Evolutionary conservation across 192 early-diverging fungal genomes (phyloP).

Genomic region (Kappamyces sp.): DNA sequence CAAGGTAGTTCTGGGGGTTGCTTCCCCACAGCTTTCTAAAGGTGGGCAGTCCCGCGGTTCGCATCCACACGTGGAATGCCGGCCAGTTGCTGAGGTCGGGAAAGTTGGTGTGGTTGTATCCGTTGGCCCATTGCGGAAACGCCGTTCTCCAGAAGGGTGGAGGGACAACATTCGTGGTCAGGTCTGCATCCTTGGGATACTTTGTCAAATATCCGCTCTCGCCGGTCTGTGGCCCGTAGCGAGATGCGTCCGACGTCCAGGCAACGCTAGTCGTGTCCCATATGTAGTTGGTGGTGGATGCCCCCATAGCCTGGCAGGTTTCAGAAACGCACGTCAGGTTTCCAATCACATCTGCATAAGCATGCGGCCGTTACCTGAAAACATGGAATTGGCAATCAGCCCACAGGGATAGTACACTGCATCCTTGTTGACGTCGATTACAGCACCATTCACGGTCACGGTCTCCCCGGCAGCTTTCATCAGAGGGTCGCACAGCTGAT

Average conservation of each 20-base stretch:
- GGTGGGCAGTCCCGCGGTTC: slow-evolving; percentile 87
- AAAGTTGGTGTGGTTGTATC: slow-evolving; percentile 49
- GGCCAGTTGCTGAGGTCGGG: slow-evolving; percentile 65
- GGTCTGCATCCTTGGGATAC: slow-evolving; percentile 31
- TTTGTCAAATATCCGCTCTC: slow-evolving; percentile 20
- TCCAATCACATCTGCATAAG: slow-evolving; percentile 21
- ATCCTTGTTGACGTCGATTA: neutral
- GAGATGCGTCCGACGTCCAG: slow-evolving; percentile 77
- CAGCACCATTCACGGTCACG: slow-evolving; percentile 11
- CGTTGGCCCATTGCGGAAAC: slow-evolving; percentile 48
- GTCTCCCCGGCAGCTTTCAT: neutral
- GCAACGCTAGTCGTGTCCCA: slow-evolving; percentile 69
- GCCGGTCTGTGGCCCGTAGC: slow-evolving; percentile 45
- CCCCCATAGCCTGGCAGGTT: no score
- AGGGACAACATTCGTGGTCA: slow-evolving; percentile 51
- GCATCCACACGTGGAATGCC: slow-evolving; percentile 98
- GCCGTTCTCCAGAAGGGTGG: slow-evolving; percentile 79
- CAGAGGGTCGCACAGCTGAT: slow-evolving; percentile 41
- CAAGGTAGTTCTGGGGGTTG: slow-evolving; percentile 56
- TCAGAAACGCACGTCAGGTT: slow-evolving; percentile 39
- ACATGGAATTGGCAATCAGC: slow-evolving; percentile 95
- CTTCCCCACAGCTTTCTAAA: slow-evolving; percentile 93
- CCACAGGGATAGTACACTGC: slow-evolving; percentile 88
- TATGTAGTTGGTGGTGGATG: slow-evolving; percentile 36
- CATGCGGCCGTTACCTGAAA: slow-evolving; percentile 78